phyloP scores from a whole-genome alignment of 116 monocot species.

The Dioscorea cayenensis region DNA sequence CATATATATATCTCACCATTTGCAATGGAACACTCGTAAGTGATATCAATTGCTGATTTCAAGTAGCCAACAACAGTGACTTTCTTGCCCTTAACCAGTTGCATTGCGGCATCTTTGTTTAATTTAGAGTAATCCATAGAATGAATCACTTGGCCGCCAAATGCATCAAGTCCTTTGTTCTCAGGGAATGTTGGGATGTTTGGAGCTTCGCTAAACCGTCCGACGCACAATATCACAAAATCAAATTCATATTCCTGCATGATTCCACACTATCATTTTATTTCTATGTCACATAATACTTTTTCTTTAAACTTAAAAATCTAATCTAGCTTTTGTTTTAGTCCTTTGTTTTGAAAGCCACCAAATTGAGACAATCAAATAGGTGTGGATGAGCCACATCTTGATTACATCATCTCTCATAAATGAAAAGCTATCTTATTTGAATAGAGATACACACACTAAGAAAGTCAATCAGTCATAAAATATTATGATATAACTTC shows the following conservation, averaged over 20 bases:
- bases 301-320: too few relatives aligned
- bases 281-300: too few relatives aligned
- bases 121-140: conserved; percentile 66
- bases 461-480: too few relatives aligned
- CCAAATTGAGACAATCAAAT: too few relatives aligned
- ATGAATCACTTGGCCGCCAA: conserved; percentile 55
- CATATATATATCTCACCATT: conserved; percentile 37
- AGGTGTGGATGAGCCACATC: too few relatives aligned
- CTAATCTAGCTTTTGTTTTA: too few relatives aligned
- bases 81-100: conserved; percentile 44
- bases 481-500: too few relatives aligned
- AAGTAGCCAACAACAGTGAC: conserved; percentile 53
- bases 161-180: conserved; percentile 53
- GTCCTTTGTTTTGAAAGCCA: too few relatives aligned
- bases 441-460: too few relatives aligned
- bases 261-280: too few relatives aligned
- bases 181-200: conserved; percentile 47
- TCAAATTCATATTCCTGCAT: conserved; percentile 48
- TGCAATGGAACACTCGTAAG: conserved; percentile 43
- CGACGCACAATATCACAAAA: conserved; percentile 73
- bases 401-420: too few relatives aligned
- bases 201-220: conserved; percentile 50
- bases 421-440: too few relatives aligned
- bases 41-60: conserved; percentile 71
- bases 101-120: conserved; percentile 12